A percentile compares a stretch with the other conserved stretches of the same genome.
These are phyloP conservation scores for Blastocladiella emersonii DNA, from an alignment of 371 early-diverging fungal species.

Conservation along the genomic window DNA sequence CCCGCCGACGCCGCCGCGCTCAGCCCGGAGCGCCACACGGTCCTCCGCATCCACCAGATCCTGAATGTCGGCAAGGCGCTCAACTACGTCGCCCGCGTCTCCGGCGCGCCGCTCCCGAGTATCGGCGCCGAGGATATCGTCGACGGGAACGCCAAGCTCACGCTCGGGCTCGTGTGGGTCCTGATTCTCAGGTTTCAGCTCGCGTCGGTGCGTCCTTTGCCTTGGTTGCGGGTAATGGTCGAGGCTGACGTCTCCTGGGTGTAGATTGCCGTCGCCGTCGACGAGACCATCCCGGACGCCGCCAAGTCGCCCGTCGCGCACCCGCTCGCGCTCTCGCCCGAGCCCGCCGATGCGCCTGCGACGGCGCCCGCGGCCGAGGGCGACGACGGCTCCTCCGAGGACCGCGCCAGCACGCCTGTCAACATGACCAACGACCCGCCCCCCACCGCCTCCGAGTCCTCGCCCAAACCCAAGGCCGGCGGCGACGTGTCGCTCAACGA, in stretches of 20 bases:
- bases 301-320: not conserved
- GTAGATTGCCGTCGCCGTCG: not conserved
- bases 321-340: no score
- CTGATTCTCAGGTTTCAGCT: conserved; percentile 59
- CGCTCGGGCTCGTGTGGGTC: conserved; percentile 68
- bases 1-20: conserved; percentile 26
- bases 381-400: not conserved
- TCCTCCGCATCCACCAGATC: conserved; percentile 56
- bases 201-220: not conserved
- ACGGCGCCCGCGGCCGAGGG: not conserved
- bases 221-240: not conserved
- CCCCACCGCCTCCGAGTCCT: not conserved
- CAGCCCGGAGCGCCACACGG: conserved; percentile 41
- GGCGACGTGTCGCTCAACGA: conserved; percentile 8
- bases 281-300: not conserved
- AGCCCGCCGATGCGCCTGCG: not conserved
- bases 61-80: conserved; percentile 64
- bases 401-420: no score
- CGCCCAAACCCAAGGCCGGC: not conserved
- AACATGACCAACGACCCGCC: no score
- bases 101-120: conserved; percentile 40
- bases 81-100: conserved; percentile 33
- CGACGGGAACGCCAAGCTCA: conserved; percentile 71
- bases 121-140: conserved; percentile 73
- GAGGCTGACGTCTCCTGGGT: no score